phyloP scores from a whole-genome alignment of 2,329 filamentous ascomycete genomes.

The Clarireedia homoeocarpa region DNA sequence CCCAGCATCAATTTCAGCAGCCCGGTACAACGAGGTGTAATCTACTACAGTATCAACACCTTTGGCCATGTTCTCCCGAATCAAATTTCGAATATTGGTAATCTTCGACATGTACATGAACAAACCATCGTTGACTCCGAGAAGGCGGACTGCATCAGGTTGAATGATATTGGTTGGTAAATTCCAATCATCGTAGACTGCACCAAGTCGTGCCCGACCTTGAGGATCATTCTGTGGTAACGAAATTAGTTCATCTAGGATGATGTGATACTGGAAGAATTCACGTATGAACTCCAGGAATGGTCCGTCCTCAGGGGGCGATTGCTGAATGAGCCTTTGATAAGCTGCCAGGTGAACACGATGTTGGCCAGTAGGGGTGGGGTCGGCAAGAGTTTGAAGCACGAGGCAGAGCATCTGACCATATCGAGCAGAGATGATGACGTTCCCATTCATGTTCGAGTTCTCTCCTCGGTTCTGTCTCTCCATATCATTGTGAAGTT shows the following conservation, averaged over 20 bases:
- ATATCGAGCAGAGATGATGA: constrained; percentile 47
- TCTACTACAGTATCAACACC: constrained; percentile 62
- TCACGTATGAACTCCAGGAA: constrained; percentile 66
- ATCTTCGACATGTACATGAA: constrained; percentile 75
- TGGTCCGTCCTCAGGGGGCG: constrained; percentile 54
- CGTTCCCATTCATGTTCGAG: constrained; percentile 22
- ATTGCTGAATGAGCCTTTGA: constrained; percentile 58
- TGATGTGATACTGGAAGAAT: constrained; percentile 80
- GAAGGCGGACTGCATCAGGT: constrained; percentile 39
- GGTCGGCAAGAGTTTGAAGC: constrained; percentile 49
- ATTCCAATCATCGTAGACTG: constrained; percentile 20
- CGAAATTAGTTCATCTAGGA: constrained; percentile 54
- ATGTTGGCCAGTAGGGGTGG: constrained; percentile 58
- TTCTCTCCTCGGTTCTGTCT: constrained; percentile 34
- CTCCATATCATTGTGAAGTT: constrained; percentile 38
- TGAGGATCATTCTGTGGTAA: constrained; percentile 21
- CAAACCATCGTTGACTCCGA: constrained; percentile 76
- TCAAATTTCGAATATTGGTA: constrained; percentile 65
- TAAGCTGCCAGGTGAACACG: constrained; percentile 73
- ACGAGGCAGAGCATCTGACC: constrained; percentile 57
- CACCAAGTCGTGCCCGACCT: constrained; percentile 27
- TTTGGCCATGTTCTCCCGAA: constrained; percentile 58
- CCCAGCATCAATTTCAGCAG: constrained; percentile 66
- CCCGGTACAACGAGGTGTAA: constrained; percentile 63
- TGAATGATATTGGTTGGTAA: constrained; percentile 20